Conservation (phyloP, 768 basidiomycete genomes). For the Suillus variegatus region DNA sequence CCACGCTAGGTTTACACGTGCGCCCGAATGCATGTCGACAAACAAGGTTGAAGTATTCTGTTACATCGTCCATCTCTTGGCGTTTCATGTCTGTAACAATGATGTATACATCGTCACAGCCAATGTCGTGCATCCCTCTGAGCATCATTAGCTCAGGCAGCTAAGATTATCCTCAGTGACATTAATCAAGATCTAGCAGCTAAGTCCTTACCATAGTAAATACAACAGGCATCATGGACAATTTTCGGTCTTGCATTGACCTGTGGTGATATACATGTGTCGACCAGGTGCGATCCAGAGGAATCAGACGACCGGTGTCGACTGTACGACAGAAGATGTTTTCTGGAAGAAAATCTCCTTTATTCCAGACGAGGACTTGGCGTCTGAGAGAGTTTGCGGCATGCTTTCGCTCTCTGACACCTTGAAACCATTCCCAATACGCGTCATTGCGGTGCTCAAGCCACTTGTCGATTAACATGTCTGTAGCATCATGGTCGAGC, state of each 20-base stretch:
- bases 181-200: neutral
- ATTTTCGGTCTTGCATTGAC: conserved; percentile 70
- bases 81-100: conserved; percentile 80
- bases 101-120: conserved; percentile 77
- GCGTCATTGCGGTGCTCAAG: conserved; percentile 76
- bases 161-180: conserved; percentile 35
- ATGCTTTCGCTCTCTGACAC: conserved; percentile 66
- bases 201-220: conserved; percentile 67
- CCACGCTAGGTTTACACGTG: conserved; percentile 62
- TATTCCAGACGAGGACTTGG: conserved; percentile 51
- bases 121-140: conserved; percentile 78
- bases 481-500: conserved; percentile 73
- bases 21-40: conserved; percentile 65
- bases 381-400: conserved; percentile 52
- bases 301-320: conserved; percentile 76
- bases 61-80: conserved; percentile 79
- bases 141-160: conserved; percentile 79
- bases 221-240: conserved; percentile 79
- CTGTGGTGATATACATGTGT: conserved; percentile 80
- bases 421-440: conserved; percentile 77
- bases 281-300: conserved; percentile 80
- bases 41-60: conserved; percentile 77
- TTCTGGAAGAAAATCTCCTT: conserved; percentile 77
- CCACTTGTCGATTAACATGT: conserved; percentile 83
- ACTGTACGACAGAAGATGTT: conserved; percentile 80